These are phyloP conservation scores for Hirschfeldia incana DNA, from an alignment of 345 rosid species.

Conservation along the genomic window DNA sequence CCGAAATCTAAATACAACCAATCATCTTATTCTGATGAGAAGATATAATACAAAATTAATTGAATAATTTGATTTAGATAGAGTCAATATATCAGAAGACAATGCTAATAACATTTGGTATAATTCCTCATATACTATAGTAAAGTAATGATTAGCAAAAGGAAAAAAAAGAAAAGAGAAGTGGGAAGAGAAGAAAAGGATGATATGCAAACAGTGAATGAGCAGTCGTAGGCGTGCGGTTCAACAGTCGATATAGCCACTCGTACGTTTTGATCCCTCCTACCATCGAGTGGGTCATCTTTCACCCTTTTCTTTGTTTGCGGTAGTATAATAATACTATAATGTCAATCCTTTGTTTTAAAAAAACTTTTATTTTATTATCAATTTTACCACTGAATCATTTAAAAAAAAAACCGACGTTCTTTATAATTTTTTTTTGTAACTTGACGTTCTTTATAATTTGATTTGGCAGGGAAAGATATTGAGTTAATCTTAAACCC, in stretches of 20 bases:
- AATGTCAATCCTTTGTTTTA: neutral
- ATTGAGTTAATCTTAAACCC: neutral
- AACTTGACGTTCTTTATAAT: neutral
- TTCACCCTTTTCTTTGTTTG: neutral
- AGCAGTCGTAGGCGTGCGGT: slow-evolving; percentile 28
- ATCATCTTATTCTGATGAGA: neutral
- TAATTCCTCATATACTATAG: neutral
- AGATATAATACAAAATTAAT: neutral
- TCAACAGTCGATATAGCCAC: slow-evolving; percentile 24
- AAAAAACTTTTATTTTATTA: neutral
- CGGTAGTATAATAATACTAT: neutral
- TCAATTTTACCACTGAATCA: neutral
- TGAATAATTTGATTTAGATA: neutral
- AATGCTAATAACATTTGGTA: neutral
- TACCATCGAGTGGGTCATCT: slow-evolving; percentile 3
- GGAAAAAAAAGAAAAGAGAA: neutral
- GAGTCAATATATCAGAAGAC: neutral
- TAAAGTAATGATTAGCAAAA: slow-evolving; percentile 18
- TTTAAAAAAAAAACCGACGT: neutral
- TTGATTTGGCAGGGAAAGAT: neutral
- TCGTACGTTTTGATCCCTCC: slow-evolving; percentile 6
- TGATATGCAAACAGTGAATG: slow-evolving; percentile 7
- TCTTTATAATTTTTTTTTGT: neutral
- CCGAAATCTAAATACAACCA: slow-evolving; percentile 22
- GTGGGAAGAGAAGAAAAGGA: neutral